phyloP scores from a whole-genome alignment of 2,329 filamentous ascomycete species.

The Apiospora arundinis region DNA sequence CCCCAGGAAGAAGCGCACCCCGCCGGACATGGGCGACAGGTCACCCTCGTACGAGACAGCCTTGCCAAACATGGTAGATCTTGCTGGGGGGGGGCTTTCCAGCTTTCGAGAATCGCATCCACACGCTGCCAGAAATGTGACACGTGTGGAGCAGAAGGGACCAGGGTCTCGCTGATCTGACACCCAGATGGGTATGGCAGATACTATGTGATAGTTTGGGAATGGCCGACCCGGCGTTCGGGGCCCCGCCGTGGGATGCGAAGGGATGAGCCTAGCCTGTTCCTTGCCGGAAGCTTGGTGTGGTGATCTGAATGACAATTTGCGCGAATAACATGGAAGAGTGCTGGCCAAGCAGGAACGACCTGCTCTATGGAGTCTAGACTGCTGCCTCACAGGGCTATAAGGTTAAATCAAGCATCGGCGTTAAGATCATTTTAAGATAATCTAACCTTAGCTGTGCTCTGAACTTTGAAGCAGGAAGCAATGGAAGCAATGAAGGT shows the following conservation, averaged over 20 bases:
- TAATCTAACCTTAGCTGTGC: neutral
- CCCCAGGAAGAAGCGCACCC: neutral
- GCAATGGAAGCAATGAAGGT: no score
- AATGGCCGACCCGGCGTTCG: neutral
- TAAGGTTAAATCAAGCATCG: neutral
- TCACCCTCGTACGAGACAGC: neutral
- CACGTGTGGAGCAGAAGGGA: neutral
- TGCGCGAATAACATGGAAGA: no score
- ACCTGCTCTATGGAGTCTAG: neutral
- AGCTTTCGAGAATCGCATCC: neutral
- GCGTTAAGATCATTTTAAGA: no score
- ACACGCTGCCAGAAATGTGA: neutral
- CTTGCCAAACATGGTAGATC: neutral
- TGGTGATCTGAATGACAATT: neutral
- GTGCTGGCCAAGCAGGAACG: neutral
- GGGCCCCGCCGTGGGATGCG: neutral
- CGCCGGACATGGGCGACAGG: neutral
- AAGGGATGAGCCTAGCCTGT: neutral
- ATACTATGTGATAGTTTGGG: neutral
- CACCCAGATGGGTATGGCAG: neutral
- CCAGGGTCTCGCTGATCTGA: neutral
- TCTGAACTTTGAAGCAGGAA: neutral
- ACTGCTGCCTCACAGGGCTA: neutral
- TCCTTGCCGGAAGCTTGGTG: conserved; percentile 4
- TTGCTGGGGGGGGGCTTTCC: neutral